These are phyloP conservation scores for Pholiota microspora DNA, from an alignment of 768 basidiomycete species.

Conservation along the genomic window DNA sequence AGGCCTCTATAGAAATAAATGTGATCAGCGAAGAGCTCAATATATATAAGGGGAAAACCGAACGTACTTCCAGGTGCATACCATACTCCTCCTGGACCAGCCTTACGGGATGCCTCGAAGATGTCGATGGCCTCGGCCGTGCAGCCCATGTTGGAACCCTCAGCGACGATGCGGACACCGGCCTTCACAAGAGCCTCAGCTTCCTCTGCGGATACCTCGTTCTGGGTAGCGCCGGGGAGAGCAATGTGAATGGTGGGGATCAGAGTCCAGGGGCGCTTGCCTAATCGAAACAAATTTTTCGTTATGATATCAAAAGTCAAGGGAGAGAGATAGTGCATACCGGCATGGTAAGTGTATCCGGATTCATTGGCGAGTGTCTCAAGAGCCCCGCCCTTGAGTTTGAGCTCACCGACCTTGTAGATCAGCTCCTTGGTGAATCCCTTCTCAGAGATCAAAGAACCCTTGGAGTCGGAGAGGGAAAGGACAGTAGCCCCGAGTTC, in stretches of 20 bases:
- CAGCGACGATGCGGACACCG: constrained; percentile 68
- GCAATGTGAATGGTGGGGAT: constrained; percentile 62
- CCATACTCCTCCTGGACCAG: constrained; percentile 51
- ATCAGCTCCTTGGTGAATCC: constrained; percentile 62
- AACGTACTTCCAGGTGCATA: constrained; percentile 71
- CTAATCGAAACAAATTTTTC: constrained; percentile 20
- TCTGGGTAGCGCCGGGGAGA: constrained; percentile 71
- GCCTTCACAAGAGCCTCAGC: constrained; percentile 68
- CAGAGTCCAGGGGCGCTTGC: constrained; percentile 67
- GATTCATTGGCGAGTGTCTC: constrained; percentile 32
- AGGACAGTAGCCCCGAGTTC: constrained; percentile 72
- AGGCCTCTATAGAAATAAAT: constrained; percentile 33
- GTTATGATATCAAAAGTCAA: not conserved
- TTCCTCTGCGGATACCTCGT: constrained; percentile 67
- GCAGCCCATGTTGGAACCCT: constrained; percentile 79
- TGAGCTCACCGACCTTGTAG: constrained; percentile 47
- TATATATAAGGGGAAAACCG: not conserved
- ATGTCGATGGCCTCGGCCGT: constrained; percentile 71
- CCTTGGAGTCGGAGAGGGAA: constrained; percentile 75
- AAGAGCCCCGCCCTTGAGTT: constrained; percentile 51
- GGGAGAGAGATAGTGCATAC: constrained; percentile 16
- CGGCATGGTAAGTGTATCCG: constrained; percentile 50
- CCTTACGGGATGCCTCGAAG: constrained; percentile 61
- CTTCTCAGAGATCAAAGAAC: constrained; percentile 55
- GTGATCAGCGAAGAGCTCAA: constrained; percentile 1